Percentiles rank a stretch among this genome's conserved stretches.
phyloP scores from a whole-genome alignment of 306 rosid species.

The Medicago truncatula region DNA sequence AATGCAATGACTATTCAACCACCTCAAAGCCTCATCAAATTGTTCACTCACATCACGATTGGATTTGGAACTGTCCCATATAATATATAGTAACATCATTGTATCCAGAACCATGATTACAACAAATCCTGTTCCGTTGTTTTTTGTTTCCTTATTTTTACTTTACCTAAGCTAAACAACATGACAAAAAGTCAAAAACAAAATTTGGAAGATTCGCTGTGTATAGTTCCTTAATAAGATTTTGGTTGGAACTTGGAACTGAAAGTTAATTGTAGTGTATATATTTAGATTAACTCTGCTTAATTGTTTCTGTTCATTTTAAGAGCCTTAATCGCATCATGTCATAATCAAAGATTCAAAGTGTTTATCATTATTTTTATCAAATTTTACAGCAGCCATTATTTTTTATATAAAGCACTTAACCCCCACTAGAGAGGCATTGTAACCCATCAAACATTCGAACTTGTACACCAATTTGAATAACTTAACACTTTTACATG shows the following conservation, averaged over 20 bases:
- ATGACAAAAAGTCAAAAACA: neutral
- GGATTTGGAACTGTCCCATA: slow-evolving; percentile 19
- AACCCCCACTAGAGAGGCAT: no score
- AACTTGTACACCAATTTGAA: no score
- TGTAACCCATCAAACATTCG: no score
- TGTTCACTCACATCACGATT: slow-evolving; percentile 39
- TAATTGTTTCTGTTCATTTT: neutral
- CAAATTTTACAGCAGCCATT: no score
- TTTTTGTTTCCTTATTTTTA: neutral
- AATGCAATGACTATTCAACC: slow-evolving; percentile 17
- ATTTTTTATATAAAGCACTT: no score
- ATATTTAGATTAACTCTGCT: neutral
- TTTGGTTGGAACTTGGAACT: neutral
- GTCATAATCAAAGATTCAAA: no score
- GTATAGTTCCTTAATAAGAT: neutral
- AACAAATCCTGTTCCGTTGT: neutral
- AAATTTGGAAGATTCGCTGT: neutral
- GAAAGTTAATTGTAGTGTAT: neutral
- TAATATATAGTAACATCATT: neutral
- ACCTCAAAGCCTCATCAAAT: slow-evolving; percentile 10
- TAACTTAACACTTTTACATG: no score
- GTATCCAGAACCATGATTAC: slow-evolving; percentile 22
- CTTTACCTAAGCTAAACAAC: neutral
- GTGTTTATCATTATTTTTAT: no score
- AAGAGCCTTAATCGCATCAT: neutral